These are phyloP conservation scores for Phytophthora tentaculata DNA, from an alignment of 352 stramenopile species.

Conservation along the genomic window DNA sequence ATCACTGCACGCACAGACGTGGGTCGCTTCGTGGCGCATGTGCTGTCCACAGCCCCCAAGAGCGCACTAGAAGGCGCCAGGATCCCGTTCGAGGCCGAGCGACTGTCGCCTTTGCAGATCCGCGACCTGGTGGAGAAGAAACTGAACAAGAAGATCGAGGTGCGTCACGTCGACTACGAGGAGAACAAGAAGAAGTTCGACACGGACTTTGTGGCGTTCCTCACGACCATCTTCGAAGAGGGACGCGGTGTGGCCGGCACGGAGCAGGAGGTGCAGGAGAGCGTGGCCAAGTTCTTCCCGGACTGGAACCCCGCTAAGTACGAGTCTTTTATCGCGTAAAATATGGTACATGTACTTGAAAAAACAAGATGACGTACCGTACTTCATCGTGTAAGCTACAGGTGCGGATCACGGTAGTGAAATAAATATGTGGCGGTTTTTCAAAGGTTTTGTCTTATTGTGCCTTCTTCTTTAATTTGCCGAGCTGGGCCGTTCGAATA, in stretches of 20 bases:
- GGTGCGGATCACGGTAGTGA: too few relatives aligned
- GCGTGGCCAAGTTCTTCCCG: conserved; percentile 33
- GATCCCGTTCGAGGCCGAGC: conserved; percentile 30
- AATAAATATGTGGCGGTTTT: too few relatives aligned
- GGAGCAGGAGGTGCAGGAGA: conserved; percentile 22
- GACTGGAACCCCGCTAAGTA: conserved; percentile 35
- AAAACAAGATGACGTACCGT: too few relatives aligned
- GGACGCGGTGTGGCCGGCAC: conserved; percentile 24
- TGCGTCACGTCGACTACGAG: conserved; percentile 24
- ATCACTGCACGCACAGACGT: conserved; percentile 24
- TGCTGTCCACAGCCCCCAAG: conserved; percentile 24
- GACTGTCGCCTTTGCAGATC: conserved; percentile 31
- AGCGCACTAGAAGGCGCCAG: conserved; percentile 18
- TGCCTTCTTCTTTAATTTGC: too few relatives aligned
- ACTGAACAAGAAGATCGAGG: conserved; percentile 37
- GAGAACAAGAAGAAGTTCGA: conserved; percentile 36
- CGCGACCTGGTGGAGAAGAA: conserved; percentile 33
- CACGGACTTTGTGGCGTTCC: conserved; percentile 25
- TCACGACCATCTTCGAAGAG: conserved; percentile 29
- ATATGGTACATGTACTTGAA: too few relatives aligned
- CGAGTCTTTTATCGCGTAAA: conserved; percentile 30
- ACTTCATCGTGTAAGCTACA: too few relatives aligned
- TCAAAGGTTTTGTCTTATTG: too few relatives aligned
- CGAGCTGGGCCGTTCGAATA: too few relatives aligned
- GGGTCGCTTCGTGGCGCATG: conserved; percentile 32